These are phyloP conservation scores for Pezicula rhizophila DNA, from an alignment of 2,329 filamentous ascomycete genomes.

Conservation along the genomic window DNA sequence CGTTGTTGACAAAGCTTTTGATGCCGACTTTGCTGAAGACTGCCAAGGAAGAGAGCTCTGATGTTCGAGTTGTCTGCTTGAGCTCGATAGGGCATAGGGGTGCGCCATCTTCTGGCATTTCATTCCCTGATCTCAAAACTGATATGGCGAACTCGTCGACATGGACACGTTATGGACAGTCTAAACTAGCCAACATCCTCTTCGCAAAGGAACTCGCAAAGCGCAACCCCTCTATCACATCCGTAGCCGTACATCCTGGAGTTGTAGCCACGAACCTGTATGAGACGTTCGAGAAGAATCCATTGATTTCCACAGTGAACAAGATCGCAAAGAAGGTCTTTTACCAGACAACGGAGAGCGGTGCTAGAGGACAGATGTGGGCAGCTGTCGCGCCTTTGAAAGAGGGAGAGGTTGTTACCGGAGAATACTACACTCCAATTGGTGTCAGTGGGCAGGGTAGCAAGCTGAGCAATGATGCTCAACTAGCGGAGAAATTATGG, in stretches of 20 bases:
- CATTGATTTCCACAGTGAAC: not conserved
- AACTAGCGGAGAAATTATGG: slow-evolving; percentile 28
- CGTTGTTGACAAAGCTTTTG: slow-evolving; percentile 36
- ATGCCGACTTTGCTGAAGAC: slow-evolving; percentile 28
- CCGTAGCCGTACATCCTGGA: slow-evolving; percentile 35
- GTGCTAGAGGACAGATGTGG: slow-evolving; percentile 35
- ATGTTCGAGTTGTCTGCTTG: slow-evolving; percentile 15
- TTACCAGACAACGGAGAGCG: slow-evolving; percentile 26
- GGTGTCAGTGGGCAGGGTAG: slow-evolving; percentile 21
- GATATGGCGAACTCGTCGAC: slow-evolving; percentile 17
- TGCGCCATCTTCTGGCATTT: slow-evolving; percentile 16
- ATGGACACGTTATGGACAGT: slow-evolving; percentile 35
- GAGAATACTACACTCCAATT: slow-evolving; percentile 30
- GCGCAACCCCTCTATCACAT: slow-evolving; percentile 30
- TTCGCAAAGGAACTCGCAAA: slow-evolving; percentile 34
- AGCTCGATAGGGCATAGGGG: slow-evolving; percentile 9
- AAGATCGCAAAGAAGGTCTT: not conserved
- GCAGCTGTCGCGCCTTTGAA: slow-evolving; percentile 23
- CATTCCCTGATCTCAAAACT: slow-evolving; percentile 27
- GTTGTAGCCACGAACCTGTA: slow-evolving; percentile 31
- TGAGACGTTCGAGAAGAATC: slow-evolving; percentile 1
- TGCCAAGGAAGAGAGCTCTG: slow-evolving; percentile 8
- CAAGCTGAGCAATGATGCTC: slow-evolving; percentile 14
- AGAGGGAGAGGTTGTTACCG: slow-evolving; percentile 21
- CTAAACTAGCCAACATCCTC: slow-evolving; percentile 41